Evolutionary conservation across 352 stramenopile species (phyloP).

Genomic region (Plasmopara halstedii): DNA sequence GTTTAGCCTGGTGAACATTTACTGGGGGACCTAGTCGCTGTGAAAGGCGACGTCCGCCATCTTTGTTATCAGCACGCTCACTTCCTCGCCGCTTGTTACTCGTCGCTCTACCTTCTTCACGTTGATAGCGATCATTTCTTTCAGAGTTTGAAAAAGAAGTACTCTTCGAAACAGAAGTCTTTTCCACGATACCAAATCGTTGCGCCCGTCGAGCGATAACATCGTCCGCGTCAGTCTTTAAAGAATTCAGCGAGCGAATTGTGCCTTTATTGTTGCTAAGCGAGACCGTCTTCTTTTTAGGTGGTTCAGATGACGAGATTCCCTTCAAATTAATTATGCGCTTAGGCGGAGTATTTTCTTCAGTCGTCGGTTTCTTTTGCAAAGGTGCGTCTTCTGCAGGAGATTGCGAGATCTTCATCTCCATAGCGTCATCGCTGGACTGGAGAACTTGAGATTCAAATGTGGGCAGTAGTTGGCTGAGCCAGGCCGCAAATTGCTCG

Average conservation of each 20-base stretch:
- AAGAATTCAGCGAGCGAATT: constrained; percentile 42
- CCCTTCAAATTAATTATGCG: constrained; percentile 62
- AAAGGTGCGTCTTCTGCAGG: constrained; percentile 5
- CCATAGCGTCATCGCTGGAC: neutral
- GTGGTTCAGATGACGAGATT: constrained; percentile 12
- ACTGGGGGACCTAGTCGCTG: constrained; percentile 59
- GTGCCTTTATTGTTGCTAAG: constrained; percentile 36
- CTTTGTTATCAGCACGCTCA: constrained; percentile 14
- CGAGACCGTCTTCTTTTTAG: constrained; percentile 48
- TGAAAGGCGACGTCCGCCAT: constrained; percentile 26
- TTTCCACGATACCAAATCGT: constrained; percentile 56
- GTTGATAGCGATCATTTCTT: constrained; percentile 13
- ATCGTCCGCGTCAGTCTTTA: constrained; percentile 36
- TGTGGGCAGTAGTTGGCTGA: constrained; percentile 43
- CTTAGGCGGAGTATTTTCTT: constrained; percentile 27
- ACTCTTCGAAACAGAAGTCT: constrained; percentile 27
- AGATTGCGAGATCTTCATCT: constrained; percentile 3
- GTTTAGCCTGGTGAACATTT: constrained; percentile 69
- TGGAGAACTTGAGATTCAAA: constrained; percentile 29
- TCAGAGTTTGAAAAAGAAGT: constrained; percentile 3
- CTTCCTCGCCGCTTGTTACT: constrained; percentile 22
- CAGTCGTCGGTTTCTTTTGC: constrained; percentile 5
- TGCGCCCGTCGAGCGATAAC: constrained; percentile 67
- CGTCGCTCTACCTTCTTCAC: constrained; percentile 14
- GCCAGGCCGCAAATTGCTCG: constrained; percentile 64